Base-by-base conservation (phyloP, 192 early-diverging fungal genomes). In the Phlyctochytrium planicorne region DNA sequence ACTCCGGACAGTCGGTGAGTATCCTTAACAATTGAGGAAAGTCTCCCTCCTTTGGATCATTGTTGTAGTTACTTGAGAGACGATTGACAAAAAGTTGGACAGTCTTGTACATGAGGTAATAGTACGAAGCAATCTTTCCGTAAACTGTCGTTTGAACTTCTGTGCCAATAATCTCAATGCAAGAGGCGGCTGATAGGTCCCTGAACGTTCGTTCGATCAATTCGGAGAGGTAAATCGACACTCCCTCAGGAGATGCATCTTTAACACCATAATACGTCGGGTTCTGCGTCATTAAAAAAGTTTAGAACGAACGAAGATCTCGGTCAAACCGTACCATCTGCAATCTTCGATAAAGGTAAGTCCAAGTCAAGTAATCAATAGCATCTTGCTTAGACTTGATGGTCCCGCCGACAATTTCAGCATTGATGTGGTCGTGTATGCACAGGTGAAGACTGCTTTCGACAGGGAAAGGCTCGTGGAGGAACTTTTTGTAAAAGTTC, bases 401-500 rank as follows among this genome's bases (percentile, higher is more conserved):
- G 0, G 95, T 91, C 0, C 93, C 94, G 3, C 80, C 80, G 2
- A 92, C 88, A 81, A 98, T 87, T 78, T 98, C 97, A 12, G 97
- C 97, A 68, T 96, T 96, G 55, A 98, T 77, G 69, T 98, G 94
- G 66, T 97, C 93, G 68, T 92, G 87, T 40, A 85, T 55, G 37
- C 77, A 78, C 30, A 68, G 72, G 59, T 86, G 84, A 27, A 86
- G 63, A 33, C 73, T 75, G 62, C 79, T 82, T 47, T 86, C 84
- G 24, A 86, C 84, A 10, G 82, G 82, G 71, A 87, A 84, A 0
- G 95, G 94, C 69, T 95, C 93, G 70, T 96, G 93, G 55, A 99
- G 82, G 74, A 99, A 99, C 79, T 91, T 92, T 62, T 96, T 96
- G 83, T 97, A 99, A 80, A 98, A 99, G 70, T 97, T 92, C 83